Conservation (phyloP, 176 grass and related monocot species). For the Carex scoparia region DNA sequence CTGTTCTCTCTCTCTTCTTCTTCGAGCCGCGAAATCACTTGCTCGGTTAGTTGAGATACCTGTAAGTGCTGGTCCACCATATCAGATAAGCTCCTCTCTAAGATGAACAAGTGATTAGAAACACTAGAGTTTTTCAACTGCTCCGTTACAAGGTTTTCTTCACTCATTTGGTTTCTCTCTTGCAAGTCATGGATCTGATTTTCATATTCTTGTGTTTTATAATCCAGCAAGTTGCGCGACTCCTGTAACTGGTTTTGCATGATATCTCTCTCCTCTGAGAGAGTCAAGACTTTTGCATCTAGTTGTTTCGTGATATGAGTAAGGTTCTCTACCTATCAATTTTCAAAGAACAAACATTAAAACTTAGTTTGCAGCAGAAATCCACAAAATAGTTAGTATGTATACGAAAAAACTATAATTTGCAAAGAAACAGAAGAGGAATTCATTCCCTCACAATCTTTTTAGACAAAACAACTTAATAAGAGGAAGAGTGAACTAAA, state of each 20-base stretch:
- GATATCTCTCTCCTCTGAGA: constrained; percentile 2
- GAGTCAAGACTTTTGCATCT: not conserved
- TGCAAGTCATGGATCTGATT: constrained; percentile 37
- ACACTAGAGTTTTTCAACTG: constrained; percentile 40
- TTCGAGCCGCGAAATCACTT: constrained; percentile 54
- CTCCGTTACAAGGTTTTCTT: constrained; percentile 52
- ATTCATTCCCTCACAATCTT: not conserved
- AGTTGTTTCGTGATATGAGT: not conserved
- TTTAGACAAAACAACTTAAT: not conserved
- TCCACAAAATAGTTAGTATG: not conserved
- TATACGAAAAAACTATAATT: not conserved
- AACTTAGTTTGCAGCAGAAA: not conserved
- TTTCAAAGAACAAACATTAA: not conserved
- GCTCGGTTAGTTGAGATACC: constrained; percentile 35
- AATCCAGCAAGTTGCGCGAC: not conserved
- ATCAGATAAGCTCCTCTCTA: constrained; percentile 61
- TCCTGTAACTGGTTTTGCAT: constrained; percentile 13
- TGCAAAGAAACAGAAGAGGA: not conserved
- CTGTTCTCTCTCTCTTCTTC: constrained; percentile 52
- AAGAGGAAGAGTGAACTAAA: not conserved
- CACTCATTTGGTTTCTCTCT: constrained; percentile 37
- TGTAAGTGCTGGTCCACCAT: constrained; percentile 44
- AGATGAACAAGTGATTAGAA: constrained; percentile 50
- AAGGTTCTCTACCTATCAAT: constrained; percentile 16
- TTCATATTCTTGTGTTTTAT: constrained; percentile 18